Evolutionary conservation across 306 rosid genomes (phyloP), one percentile per base, ranked within the genome.

Genomic region (Lupinus albus): DNA sequence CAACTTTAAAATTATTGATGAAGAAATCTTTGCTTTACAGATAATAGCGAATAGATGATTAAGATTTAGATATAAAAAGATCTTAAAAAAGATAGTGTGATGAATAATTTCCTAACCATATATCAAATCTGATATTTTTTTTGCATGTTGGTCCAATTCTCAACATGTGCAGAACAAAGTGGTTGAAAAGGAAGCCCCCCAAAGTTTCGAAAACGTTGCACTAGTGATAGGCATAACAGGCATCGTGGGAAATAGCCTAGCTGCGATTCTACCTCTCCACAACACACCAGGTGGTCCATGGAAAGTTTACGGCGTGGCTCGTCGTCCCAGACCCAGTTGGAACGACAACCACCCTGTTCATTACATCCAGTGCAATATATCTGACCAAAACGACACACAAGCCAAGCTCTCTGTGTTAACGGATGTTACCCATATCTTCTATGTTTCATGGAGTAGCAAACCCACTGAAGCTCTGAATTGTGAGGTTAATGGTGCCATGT

Each of bases 221-320:
- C 66, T 80, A 0, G 52, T 85, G 4, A 57, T 76, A 35, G 87
- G 91, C 2, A 82, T 85, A 2, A 83, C 87, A 0, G 87, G 91
- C 30, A 65, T 82, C 0, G 87, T 85, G 0, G 90, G 87, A 8
- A 78, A 72, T 11, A 85, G 84, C 76, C 76, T 89, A 2, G 92
- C 92, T 2, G 88, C 81, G 61, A 86, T 79, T 35, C 78, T 89
- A 0, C 82, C 96, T 8, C 87, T 79, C 10, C 54, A 60, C 1
- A 81, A 82, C 70, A 84, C 92, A 5, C 92, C 92, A 4, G 88
- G 86, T 5, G 92, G 85, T 8, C 95, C 86, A 59, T 86, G 92
- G 95, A 86, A 88, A 67, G 86, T 88, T 32, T 88, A 86, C 65
- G 92, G 92, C 16, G 84, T 89, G 4, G 96, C 88, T 3, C 84